Evolutionary conservation across 1,284 basidiomycete species (phyloP).

Genomic region (Coniophora puteana): DNA sequence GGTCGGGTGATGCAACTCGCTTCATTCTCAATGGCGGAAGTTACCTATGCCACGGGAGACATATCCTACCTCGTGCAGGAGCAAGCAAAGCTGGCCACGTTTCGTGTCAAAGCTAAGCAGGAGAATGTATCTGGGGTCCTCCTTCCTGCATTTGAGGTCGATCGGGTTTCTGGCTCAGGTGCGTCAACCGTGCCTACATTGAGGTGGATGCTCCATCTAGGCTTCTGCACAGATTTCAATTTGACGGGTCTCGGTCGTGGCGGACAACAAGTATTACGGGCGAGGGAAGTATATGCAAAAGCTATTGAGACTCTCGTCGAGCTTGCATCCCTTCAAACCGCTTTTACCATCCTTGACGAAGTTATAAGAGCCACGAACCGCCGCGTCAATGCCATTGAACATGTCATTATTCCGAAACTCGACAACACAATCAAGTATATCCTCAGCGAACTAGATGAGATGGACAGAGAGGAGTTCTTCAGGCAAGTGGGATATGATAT

Average conservation of each 20-base stretch:
- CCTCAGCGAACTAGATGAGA: slow-evolving; percentile 92
- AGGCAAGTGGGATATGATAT: slow-evolving; percentile 43
- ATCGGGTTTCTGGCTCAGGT: slow-evolving; percentile 82
- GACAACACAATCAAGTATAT: slow-evolving; percentile 99
- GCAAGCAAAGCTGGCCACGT: slow-evolving; percentile 87
- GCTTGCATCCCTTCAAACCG: slow-evolving; percentile 94
- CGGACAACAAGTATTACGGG: slow-evolving; percentile 93
- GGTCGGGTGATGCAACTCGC: slow-evolving; percentile 97
- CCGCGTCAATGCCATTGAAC: slow-evolving; percentile 98
- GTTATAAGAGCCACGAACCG: slow-evolving; percentile 98
- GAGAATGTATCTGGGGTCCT: slow-evolving; percentile 99
- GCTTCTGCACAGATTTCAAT: slow-evolving; percentile 76
- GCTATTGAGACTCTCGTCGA: slow-evolving; percentile 97
- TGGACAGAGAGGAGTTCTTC: slow-evolving; percentile 98
- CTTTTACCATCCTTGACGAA: slow-evolving; percentile 98
- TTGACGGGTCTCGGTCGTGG: slow-evolving; percentile 97
- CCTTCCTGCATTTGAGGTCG: slow-evolving; percentile 93
- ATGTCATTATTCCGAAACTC: slow-evolving; percentile 92
- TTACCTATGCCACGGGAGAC: slow-evolving; percentile 96
- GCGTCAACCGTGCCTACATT: not conserved
- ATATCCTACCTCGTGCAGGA: slow-evolving; percentile 96
- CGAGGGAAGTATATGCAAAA: slow-evolving; percentile 95
- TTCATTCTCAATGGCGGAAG: slow-evolving; percentile 97
- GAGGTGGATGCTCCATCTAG: slow-evolving; percentile 2
- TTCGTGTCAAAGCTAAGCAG: slow-evolving; percentile 92